These are phyloP conservation scores for Phytophthora foliorum DNA, from an alignment of 352 stramenopile species.

Conservation along the genomic window DNA sequence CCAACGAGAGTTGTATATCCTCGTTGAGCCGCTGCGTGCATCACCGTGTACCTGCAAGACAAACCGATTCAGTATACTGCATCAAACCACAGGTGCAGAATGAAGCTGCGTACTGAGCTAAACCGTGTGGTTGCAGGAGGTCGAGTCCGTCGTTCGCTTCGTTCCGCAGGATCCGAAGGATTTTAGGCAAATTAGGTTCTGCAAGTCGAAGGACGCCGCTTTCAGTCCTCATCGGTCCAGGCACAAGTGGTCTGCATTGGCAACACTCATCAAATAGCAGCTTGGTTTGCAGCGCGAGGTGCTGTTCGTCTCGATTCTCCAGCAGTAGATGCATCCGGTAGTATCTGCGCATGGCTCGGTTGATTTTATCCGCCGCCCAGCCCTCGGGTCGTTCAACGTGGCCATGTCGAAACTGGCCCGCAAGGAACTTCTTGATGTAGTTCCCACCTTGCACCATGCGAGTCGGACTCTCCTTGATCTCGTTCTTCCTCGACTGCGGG, in stretches of 20 bases:
- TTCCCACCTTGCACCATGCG: constrained; percentile 25
- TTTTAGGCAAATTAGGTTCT: constrained; percentile 71
- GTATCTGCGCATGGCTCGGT: constrained; percentile 65
- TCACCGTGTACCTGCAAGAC: constrained; percentile 52
- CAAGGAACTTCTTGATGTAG: constrained; percentile 57
- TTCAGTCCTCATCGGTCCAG: constrained; percentile 61
- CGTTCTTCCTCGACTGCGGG: constrained; percentile 17
- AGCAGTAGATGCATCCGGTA: constrained; percentile 57
- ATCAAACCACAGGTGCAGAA: background rate
- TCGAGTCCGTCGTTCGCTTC: constrained; percentile 69
- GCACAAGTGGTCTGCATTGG: constrained; percentile 64
- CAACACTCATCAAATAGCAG: constrained; percentile 83
- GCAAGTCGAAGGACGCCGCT: constrained; percentile 72
- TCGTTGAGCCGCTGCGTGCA: constrained; percentile 73
- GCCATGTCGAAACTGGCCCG: constrained; percentile 41
- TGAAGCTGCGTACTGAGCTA: constrained; percentile 55
- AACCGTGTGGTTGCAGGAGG: constrained; percentile 67
- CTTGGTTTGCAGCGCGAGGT: constrained; percentile 68
- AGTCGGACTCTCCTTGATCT: constrained; percentile 27
- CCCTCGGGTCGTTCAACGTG: constrained; percentile 53
- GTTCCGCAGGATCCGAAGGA: constrained; percentile 64
- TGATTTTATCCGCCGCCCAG: constrained; percentile 68
- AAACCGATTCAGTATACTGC: background rate
- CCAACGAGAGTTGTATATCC: constrained; percentile 73
- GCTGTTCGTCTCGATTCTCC: constrained; percentile 52